These are phyloP conservation scores for Sporothrix curviconia DNA, from an alignment of 2,329 filamentous ascomycete species.

Conservation along the genomic window DNA sequence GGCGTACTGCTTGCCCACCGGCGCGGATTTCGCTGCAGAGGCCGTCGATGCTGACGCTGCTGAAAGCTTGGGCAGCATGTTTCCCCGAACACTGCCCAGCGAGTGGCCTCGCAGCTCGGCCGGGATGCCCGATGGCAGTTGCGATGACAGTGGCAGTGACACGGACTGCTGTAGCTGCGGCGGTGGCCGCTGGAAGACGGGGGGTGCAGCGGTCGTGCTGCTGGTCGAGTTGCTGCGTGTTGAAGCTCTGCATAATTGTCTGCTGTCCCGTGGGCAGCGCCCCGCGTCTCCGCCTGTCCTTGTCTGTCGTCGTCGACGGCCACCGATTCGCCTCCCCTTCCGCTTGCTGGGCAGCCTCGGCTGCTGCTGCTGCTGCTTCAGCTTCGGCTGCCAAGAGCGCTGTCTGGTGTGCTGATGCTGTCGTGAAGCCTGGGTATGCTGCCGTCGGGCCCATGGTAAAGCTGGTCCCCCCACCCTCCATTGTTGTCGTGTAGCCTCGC, in stretches of 20 bases:
- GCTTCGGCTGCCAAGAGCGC: slow-evolving; percentile 31
- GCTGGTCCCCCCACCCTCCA: slow-evolving; percentile 45
- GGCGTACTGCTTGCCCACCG: slow-evolving; percentile 36
- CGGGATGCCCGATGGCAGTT: slow-evolving; percentile 23
- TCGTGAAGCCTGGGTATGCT: slow-evolving; percentile 53
- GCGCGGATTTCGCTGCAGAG: too few species aligned
- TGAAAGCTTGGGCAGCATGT: slow-evolving; percentile 22
- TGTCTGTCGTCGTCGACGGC: neutral
- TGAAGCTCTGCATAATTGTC: slow-evolving; percentile 12
- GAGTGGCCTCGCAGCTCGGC: slow-evolving; percentile 34
- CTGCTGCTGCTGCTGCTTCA: slow-evolving; percentile 16
- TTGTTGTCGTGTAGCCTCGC: slow-evolving; percentile 51
- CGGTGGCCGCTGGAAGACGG: neutral
- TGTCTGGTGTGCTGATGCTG: slow-evolving; percentile 49
- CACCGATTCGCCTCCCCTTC: slow-evolving; percentile 10
- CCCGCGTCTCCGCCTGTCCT: neutral
- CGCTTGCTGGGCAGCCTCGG: slow-evolving; percentile 27
- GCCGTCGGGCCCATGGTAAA: slow-evolving; percentile 50
- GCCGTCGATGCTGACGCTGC: neutral
- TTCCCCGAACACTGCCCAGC: slow-evolving; percentile 28
- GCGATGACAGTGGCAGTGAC: neutral
- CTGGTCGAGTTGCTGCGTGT: slow-evolving; percentile 1
- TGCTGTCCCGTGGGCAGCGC: slow-evolving; percentile 9
- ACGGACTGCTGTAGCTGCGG: neutral
- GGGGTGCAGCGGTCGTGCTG: slow-evolving; percentile 6